phyloP scores from a whole-genome alignment of 2,329 filamentous ascomycete genomes.

The Aphanoascus verrucosus region DNA sequence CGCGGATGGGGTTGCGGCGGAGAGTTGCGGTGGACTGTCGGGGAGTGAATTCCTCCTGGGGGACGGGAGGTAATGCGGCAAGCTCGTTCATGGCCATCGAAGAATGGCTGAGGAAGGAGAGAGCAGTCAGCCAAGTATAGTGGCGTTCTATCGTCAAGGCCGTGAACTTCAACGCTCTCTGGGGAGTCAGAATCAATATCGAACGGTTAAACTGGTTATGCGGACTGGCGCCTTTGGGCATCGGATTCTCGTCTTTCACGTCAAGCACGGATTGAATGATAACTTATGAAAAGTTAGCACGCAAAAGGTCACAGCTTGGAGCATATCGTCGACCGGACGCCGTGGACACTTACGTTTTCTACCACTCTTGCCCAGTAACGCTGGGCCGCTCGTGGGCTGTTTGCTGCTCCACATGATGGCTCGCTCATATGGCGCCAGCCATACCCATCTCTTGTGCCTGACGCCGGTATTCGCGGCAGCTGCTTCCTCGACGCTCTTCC shows the following conservation, averaged over 20 bases:
- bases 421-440: conserved; percentile 92
- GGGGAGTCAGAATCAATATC: conserved; percentile 86
- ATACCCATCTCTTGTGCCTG: conserved; percentile 93
- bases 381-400: conserved; percentile 78
- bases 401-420: conserved; percentile 98
- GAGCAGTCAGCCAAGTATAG: conserved; percentile 85
- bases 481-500: conserved; percentile 54
- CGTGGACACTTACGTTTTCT: conserved; percentile 58
- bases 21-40: conserved; percentile 40
- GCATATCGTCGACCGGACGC: neutral
- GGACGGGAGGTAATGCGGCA: conserved; percentile 46
- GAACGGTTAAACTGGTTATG: conserved; percentile 70
- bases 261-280: conserved; percentile 92
- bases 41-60: conserved; percentile 29
- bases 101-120: conserved; percentile 91
- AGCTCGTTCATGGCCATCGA: conserved; percentile 70
- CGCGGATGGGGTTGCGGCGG: conserved; percentile 56
- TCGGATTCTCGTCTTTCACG: conserved; percentile 83
- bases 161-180: conserved; percentile 91
- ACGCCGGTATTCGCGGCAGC: conserved; percentile 55
- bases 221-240: conserved; percentile 56
- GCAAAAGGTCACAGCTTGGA: neutral
- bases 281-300: conserved; percentile 47
- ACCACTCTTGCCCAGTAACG: conserved; percentile 85
- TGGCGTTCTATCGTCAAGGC: conserved; percentile 73